Base-by-base conservation (phyloP, 352 stramenopile genomes). In the Chloridella minuta region DNA sequence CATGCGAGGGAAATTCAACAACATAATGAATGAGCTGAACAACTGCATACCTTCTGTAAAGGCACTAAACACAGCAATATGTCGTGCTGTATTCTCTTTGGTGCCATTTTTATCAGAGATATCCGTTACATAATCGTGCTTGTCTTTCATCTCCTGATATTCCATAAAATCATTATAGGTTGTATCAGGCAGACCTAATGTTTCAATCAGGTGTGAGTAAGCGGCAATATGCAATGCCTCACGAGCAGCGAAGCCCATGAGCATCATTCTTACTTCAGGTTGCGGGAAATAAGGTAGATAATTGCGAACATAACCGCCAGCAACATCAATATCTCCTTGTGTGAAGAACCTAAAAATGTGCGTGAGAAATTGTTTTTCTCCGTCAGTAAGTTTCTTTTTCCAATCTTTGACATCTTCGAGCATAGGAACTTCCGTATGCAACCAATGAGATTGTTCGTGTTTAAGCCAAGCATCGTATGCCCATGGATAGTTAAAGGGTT, bases 81-180 rank as follows among this genome's bases (percentile, higher is more conserved):
- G 27, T 30, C 27, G 27, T 30, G 27, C 27, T 1, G 27, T 30
- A 3, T 30, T 30, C 3, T 30, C 27, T 83, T 83, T 83, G 23
- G 51, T 4, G 2, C n/a, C n/a, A 83, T 83, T 83, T 3, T 22
- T 22, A 2, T 10, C 10, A 10, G 51, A 83, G 1, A 30, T 4
- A 83, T 83, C 51, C 10, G 4, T 4, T 4, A 83, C 23, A 83
- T 25, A 83, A 24, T 83, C 51, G 23, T 25, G 51, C 4, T 83
- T 83, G 51, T 83, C 51, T 83, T 22, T 83, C 51, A 83, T 83
- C 23, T 83, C 51, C 23, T 22, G 23, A 83, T 83, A 83, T 83
- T 83, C 51, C n/a, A 83, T 3, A 10, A 83, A 83, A 3, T 22
- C 23, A 83, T 10, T 22, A 83, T 83, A 83, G 0, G n/a, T 24